Conservation (phyloP, 148 eudicot genomes). For the Selenicereus undatus region DNA sequence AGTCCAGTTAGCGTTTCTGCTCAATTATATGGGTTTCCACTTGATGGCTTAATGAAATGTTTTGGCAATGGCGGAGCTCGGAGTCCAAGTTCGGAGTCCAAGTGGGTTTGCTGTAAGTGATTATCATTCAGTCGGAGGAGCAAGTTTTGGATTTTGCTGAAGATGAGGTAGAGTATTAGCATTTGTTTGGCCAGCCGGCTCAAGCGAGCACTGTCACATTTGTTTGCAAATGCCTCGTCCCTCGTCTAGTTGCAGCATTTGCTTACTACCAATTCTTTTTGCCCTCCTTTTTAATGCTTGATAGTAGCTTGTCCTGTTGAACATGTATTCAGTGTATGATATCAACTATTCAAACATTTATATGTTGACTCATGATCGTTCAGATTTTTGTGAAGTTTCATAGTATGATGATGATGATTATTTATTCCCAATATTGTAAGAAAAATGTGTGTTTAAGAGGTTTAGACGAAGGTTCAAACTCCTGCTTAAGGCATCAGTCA, state of each 20-base stretch:
- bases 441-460: background rate
- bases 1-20: background rate
- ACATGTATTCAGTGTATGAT: constrained; percentile 30
- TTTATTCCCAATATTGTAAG: background rate
- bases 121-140: constrained; percentile 15
- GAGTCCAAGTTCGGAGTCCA: background rate
- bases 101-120: background rate
- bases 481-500: background rate
- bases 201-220: constrained; percentile 9
- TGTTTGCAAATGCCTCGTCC: constrained; percentile 19
- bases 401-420: constrained; percentile 10
- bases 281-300: constrained; percentile 16
- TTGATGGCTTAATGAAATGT: background rate
- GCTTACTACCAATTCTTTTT: constrained; percentile 28
- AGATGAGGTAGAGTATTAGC: constrained; percentile 20
- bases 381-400: constrained; percentile 31
- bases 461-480: background rate
- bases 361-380: constrained; percentile 12
- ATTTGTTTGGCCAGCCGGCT: constrained; percentile 10
- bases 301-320: constrained; percentile 22
- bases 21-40: background rate
- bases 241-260: constrained; percentile 19
- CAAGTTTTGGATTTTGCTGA: constrained; percentile 13
- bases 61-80: constrained; percentile 6
- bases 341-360: constrained; percentile 17